These are phyloP conservation scores for Penicillium hordei DNA, from an alignment of 2,329 filamentous ascomycete genomes.

Conservation along the genomic window DNA sequence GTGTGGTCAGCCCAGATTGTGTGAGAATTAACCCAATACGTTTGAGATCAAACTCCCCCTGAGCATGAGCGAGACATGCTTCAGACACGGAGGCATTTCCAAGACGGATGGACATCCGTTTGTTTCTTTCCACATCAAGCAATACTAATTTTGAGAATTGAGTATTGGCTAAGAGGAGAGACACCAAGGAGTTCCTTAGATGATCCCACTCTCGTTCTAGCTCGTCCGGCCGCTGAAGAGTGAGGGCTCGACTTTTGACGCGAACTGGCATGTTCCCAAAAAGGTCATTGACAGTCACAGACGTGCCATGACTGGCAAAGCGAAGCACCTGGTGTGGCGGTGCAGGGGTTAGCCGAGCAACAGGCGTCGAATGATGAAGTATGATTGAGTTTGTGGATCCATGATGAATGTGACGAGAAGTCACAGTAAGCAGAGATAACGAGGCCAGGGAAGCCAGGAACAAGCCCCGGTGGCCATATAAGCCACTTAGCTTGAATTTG, in stretches of 20 bases:
- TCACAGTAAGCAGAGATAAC: slow-evolving; percentile 73
- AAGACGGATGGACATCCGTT: slow-evolving; percentile 36
- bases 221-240: slow-evolving; percentile 52
- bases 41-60: slow-evolving; percentile 25
- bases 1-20: slow-evolving; percentile 65
- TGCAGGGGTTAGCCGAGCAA: slow-evolving; percentile 65
- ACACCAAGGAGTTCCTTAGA: slow-evolving; percentile 60
- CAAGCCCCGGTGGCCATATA: slow-evolving; percentile 68
- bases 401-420: slow-evolving; percentile 61
- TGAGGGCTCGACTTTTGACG: slow-evolving; percentile 71
- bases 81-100: background rate
- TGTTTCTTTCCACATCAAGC: slow-evolving; percentile 51
- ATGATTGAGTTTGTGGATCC: slow-evolving; percentile 61
- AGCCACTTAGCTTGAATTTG: slow-evolving; percentile 55
- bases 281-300: slow-evolving; percentile 72
- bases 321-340: slow-evolving; percentile 58
- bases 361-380: slow-evolving; percentile 66
- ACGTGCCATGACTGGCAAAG: slow-evolving; percentile 67
- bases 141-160: slow-evolving; percentile 57
- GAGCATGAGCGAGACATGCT: background rate
- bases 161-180: slow-evolving; percentile 70
- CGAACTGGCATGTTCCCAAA: slow-evolving; percentile 91
- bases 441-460: slow-evolving; percentile 77
- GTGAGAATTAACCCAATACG: slow-evolving; percentile 57
- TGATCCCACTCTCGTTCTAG: slow-evolving; percentile 65